Evolutionary conservation across 164 flowering plant species (phyloP), one percentile per base, ranked within the genome.

Genomic region (Tetracentron sinense): DNA sequence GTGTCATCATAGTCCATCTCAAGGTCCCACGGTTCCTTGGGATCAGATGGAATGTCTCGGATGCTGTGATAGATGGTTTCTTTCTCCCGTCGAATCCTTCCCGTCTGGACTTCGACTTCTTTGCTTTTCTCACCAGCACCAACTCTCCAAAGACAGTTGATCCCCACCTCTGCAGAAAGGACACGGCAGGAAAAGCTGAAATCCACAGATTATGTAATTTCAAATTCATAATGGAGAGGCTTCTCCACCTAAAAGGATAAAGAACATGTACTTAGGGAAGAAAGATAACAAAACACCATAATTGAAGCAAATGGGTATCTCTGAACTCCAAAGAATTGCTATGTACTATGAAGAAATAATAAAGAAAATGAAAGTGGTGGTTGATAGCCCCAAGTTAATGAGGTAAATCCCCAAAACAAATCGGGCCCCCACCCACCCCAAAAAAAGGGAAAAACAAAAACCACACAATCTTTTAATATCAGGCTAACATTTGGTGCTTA

Each of bases 11-110:
- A 86, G 74, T 87, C 99, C 81, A 95, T 85, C 69, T 95, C 99
- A n/a, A 69, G 60, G 75, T 92, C 99, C 99, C 99, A 95, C 6
- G 99, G 99, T 56, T 83, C 92, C 74, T 75, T 88, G 15, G 99
- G 97, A 61, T 90, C 72, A 1, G 74, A 54, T 16, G 97, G 99
- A 53, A 95, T 85, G 21, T 88, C 90, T 2, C 75, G 76, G 19
- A 51, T 10, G 11, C 67, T 66, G 22, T 69, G 75, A 58, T 92
- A 90, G 50, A 85, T 11, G 0, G 69, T 78, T 75, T 90, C 97
- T 72, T 73, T 87, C 77, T 88, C 98, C 3, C 99, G 81, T 4
- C 71, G 74, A 35, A 79, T 80, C 66, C 99, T 75, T 67, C 75
- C 81, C 30, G 68, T 83, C 77, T 92, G 97, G 62, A 82, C 74